phyloP scores from a whole-genome alignment of 192 early-diverging fungal genomes.

The Neocallimastix lanati region DNA sequence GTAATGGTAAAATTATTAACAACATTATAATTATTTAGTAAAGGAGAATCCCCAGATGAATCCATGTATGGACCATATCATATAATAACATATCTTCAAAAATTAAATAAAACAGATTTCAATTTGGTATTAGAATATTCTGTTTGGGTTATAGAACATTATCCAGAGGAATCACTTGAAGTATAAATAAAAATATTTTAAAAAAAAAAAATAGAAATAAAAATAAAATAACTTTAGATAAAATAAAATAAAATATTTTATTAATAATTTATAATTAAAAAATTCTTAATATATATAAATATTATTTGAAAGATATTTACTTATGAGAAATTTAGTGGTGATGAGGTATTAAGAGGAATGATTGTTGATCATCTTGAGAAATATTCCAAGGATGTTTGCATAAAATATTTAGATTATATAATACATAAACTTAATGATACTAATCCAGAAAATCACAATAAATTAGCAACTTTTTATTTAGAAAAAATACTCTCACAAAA shows the following conservation, averaged over 20 bases:
- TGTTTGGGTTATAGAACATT: slow-evolving; percentile 51
- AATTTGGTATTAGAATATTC: slow-evolving; percentile 71
- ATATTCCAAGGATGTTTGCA: neutral
- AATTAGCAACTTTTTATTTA: neutral
- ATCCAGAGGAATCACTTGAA: slow-evolving; percentile 16
- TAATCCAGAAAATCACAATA: neutral
- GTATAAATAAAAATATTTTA: neutral
- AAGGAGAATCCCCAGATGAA: slow-evolving; percentile 22
- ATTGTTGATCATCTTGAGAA: neutral
- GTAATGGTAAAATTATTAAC: neutral
- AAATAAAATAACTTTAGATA: too few species aligned
- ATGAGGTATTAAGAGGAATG: neutral
- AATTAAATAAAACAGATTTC: slow-evolving; percentile 52
- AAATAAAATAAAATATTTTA: too few species aligned
- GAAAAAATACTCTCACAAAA: neutral
- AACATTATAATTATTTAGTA: slow-evolving; percentile 6
- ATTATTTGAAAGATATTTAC: neutral
- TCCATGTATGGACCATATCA: slow-evolving; percentile 41
- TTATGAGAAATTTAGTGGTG: neutral
- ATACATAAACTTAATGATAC: neutral
- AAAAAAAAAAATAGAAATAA: too few species aligned
- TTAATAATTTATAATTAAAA: too few species aligned
- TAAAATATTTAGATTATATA: neutral
- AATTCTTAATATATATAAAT: too few species aligned
- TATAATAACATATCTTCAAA: slow-evolving; percentile 57